Evolutionary conservation across 2,329 filamentous ascomycete genomes (phyloP).

Genomic region (Cordyceps pruinosa): DNA sequence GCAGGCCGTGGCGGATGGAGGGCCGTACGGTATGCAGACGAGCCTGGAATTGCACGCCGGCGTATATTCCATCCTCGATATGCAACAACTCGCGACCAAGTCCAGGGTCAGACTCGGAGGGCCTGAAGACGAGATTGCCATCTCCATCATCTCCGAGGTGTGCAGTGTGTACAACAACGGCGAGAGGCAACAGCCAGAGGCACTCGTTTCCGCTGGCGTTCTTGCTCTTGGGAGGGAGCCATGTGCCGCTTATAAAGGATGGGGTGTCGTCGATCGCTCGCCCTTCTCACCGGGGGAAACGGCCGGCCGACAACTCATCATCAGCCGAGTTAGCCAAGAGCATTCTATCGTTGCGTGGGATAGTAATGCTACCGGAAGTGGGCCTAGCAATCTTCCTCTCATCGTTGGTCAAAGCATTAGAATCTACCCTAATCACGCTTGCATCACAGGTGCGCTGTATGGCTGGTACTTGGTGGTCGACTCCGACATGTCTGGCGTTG

Average conservation of each 20-base stretch:
- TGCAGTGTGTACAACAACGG: constrained; percentile 48
- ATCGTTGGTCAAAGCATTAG: constrained; percentile 34
- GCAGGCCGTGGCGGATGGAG: neutral
- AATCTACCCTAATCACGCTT: constrained; percentile 59
- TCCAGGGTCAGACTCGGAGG: constrained; percentile 23
- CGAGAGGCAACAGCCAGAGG: constrained; percentile 36
- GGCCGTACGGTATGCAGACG: constrained; percentile 13
- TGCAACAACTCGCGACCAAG: constrained; percentile 57
- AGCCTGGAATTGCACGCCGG: constrained; percentile 56
- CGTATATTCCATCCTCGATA: constrained; percentile 57
- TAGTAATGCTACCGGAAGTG: constrained; percentile 17
- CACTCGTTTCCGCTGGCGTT: constrained; percentile 49
- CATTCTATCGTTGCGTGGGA: constrained; percentile 53
- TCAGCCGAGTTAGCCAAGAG: constrained; percentile 58
- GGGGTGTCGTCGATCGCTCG: constrained; percentile 47
- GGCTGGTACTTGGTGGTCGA: constrained; percentile 51
- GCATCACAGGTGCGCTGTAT: constrained; percentile 53
- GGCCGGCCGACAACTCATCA: constrained; percentile 35
- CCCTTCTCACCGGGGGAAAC: neutral
- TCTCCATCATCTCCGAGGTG: constrained; percentile 54
- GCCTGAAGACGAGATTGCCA: constrained; percentile 41
- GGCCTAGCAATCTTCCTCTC: constrained; percentile 31
- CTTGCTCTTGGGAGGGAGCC: constrained; percentile 56
- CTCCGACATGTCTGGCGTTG: constrained; percentile 36
- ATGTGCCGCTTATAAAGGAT: constrained; percentile 52